Evolutionary conservation across 192 early-diverging fungal species (phyloP).

Genomic region (Anaeromyces robustus): DNA sequence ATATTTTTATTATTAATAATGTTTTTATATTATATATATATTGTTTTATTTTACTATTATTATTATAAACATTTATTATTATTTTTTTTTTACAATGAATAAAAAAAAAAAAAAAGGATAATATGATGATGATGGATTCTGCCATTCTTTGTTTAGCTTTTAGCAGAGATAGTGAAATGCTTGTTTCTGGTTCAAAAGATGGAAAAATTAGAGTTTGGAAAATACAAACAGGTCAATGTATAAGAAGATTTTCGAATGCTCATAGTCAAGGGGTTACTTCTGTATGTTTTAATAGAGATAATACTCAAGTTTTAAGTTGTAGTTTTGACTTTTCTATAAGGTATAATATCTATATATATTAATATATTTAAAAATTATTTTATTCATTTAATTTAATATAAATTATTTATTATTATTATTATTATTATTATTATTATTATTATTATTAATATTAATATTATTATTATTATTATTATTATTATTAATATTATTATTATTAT

Average conservation of each 20-base stretch:
- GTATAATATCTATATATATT: slow-evolving; percentile 5
- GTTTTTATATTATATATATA: neutral
- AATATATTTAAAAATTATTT: no score
- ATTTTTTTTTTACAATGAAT: no score
- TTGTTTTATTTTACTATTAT: neutral
- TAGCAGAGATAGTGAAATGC: slow-evolving; percentile 55
- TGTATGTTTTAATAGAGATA: slow-evolving; percentile 60
- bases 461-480: no score
- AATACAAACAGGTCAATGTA: slow-evolving; percentile 52
- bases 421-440: no score
- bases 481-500: no score
- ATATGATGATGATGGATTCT: slow-evolving; percentile 81
- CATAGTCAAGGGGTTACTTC: slow-evolving; percentile 74
- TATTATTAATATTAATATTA: no score
- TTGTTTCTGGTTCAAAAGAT: slow-evolving; percentile 70
- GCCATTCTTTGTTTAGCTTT: slow-evolving; percentile 66
- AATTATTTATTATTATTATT: no score
- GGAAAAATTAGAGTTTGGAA: slow-evolving; percentile 84
- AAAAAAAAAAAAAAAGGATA: slow-evolving; percentile 26
- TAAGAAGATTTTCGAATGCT: slow-evolving; percentile 58
- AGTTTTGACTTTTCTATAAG: slow-evolving; percentile 66
- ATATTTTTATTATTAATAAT: no score
- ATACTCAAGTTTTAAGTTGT: slow-evolving; percentile 59
- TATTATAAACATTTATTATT: no score
- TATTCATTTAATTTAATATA: no score